Conservation (phyloP, 2,329 filamentous ascomycete genomes). For the Nemania diffusa region DNA sequence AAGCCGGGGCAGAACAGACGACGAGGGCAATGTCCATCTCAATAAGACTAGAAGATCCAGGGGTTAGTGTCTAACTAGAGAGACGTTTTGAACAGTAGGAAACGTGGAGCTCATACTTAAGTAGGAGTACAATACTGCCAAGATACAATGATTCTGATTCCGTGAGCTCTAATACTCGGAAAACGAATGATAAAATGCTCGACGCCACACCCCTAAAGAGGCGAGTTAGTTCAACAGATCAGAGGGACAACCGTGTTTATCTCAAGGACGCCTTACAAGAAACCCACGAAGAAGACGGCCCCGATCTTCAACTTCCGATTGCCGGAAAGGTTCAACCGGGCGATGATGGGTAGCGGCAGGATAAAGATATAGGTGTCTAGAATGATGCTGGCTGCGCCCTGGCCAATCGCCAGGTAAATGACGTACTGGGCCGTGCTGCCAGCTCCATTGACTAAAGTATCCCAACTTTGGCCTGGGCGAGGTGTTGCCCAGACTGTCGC, state of each 20-base stretch:
- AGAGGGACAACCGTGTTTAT: background rate
- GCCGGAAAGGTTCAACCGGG: slow-evolving; percentile 20
- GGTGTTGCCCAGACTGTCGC: slow-evolving; percentile 21
- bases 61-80: no score
- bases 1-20: slow-evolving; percentile 26
- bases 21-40: slow-evolving; percentile 31
- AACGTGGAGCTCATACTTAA: slow-evolving; percentile 4
- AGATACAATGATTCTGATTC: slow-evolving; percentile 13
- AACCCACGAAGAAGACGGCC: slow-evolving; percentile 28
- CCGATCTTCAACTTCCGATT: slow-evolving; percentile 23
- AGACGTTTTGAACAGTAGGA: no score
- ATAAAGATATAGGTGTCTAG: slow-evolving; percentile 32
- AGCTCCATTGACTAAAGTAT: background rate
- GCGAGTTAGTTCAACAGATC: slow-evolving; percentile 3
- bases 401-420: slow-evolving; percentile 14
- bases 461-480: slow-evolving; percentile 26
- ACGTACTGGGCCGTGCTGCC: slow-evolving; percentile 2
- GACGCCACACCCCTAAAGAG: slow-evolving; percentile 20
- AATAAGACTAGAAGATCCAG: slow-evolving; percentile 6
- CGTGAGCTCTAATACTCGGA: slow-evolving; percentile 16
- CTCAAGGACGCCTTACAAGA: slow-evolving; percentile 21
- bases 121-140: slow-evolving; percentile 13
- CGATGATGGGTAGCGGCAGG: slow-evolving; percentile 27
- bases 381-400: slow-evolving; percentile 10
- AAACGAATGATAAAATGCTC: slow-evolving; percentile 23